Evolutionary conservation across 805 yeast species (phyloP), one percentile per base, ranked within the genome.

Genomic region (Nakazawaea peltata): DNA sequence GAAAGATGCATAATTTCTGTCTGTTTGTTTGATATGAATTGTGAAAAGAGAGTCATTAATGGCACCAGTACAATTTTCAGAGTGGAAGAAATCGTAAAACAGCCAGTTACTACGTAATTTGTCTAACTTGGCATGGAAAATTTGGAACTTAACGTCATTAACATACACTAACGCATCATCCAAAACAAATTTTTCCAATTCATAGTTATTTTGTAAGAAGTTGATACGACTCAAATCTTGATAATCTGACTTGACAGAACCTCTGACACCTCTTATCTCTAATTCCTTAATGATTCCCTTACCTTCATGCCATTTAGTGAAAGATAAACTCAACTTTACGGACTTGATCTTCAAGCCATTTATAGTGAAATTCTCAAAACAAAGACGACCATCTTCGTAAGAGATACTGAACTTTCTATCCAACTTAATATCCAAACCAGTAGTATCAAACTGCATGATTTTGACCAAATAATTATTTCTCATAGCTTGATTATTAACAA

Each of bases 31-130:
- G 49, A 81, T 81, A 46, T 82, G 92, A 16, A 83, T 67, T 1
- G 87, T 80, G 56, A 82, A 81, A 54, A 83, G 62, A 1, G 92
- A 74, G 36, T 80, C 80, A 48, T 81, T 80, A 11, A 82, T 63
- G 0, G 88, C 74, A 0, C 94, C 94, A 12, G 82, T 75, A 22
- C 80, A 75, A 32, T 78, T 75, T 37, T 67, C 67, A 11, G 87
- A 84, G 50, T 76, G 77, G 56, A 82, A 69, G 36, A 82, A 66
- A 52, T 83, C 92, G 37, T 77, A 58, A 28, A 79, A 56, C 19
- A 77, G 46, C 64, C 81, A 69, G 36, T 69, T 65, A 7, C 76
- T 67, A 28, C 85, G 60, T 26, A 83, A 51, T 41, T 65, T 69
- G 7, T 81, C 78, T 41, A 82, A 50, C 34, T 77, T 81, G 51